Evolutionary conservation across 208 protist species (phyloP), one percentile per base, ranked within the genome.

Genomic region (Leishmania guyanensis): DNA sequence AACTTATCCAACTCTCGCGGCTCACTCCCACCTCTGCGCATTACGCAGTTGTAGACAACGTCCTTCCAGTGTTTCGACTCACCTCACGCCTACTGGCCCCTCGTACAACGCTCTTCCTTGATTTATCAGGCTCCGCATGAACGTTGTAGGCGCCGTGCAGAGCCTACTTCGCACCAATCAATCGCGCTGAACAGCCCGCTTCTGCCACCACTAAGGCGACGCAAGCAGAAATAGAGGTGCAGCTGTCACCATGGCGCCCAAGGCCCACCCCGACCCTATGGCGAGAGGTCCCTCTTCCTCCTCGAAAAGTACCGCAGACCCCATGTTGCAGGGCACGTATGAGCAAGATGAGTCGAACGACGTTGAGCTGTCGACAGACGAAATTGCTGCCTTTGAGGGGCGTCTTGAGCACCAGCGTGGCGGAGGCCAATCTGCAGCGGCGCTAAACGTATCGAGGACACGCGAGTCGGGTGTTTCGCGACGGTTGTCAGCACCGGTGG

Each of bases 251-350:
- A 84, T 84, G 79, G 75, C 84, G 33, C 82, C 76, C 29, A 86
- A 81, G 36, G n/a, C 60, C 10, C 78, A 76, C 22, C 58, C 20
- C 43, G 51, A 71, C 53, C 46, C 43, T 16, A 84, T 54, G 51
- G 71, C 33, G 10, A 50, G n/a, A 16, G 77, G 69, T 54, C 16
- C 48, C 48, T 64, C 66, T 20, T 9, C 78, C 10, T 36, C 72
- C 6, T 36, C 83, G 12, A 80, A 74, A 70, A 69, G 73, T n/a
- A 26, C 36, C n/a, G 50, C 62, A 33, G 91, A 94, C 71, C 89
- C 89, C 5, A 89, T 93, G 87, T 78, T 94, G 65, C 88, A 90
- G 78, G 91, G 77, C 22, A 90, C 86, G 14, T 94, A 94, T 78
- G 50, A 89, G n/a, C 88, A 92, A 62, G 88, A 94, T 36, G 88